phyloP scores from a whole-genome alignment of 495 filamentous ascomycete species.

The Annulohypoxylon moriforme region DNA sequence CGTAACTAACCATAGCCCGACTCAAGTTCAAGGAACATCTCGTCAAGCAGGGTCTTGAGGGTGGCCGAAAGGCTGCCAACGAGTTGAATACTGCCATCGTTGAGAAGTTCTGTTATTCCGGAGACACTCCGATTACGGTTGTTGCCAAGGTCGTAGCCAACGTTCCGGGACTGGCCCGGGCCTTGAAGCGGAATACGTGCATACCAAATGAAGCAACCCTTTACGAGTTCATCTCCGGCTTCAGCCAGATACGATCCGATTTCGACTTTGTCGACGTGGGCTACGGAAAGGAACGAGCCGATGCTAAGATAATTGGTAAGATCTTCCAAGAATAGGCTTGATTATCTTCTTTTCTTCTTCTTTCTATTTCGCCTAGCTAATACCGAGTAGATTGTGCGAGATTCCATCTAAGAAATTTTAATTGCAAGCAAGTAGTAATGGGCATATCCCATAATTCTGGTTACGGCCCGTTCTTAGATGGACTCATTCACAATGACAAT shows the following conservation, averaged over 20 bases:
- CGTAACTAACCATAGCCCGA: not conserved
- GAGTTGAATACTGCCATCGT: conserved; percentile 68
- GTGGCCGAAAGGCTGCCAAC: conserved; percentile 76
- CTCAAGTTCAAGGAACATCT: conserved; percentile 73
- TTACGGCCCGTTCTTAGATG: conserved; percentile 76
- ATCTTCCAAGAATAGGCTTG: not conserved
- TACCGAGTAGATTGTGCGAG: conserved; percentile 65
- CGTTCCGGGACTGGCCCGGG: conserved; percentile 69
- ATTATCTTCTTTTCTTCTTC: conserved; percentile 12
- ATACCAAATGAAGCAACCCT: conserved; percentile 63
- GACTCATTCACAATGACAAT: conserved; percentile 65
- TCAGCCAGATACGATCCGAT: conserved; percentile 74
- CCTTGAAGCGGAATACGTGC: conserved; percentile 68
- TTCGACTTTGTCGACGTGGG: conserved; percentile 85
- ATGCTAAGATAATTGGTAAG: conserved; percentile 81
- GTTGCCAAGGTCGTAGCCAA: conserved; percentile 77
- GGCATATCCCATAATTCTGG: conserved; percentile 81
- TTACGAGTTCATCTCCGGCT: conserved; percentile 78
- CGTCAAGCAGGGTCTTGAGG: conserved; percentile 71
- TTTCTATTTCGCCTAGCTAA: too few species aligned
- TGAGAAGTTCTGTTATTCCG: conserved; percentile 41
- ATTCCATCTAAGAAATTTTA: conserved; percentile 74
- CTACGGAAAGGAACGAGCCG: conserved; percentile 72
- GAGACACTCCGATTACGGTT: conserved; percentile 63
- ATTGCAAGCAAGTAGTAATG: conserved; percentile 84